Percentiles rank a stretch among this genome's conserved stretches.
These are phyloP conservation scores for Boletus hoseneyae DNA, from an alignment of 1,284 basidiomycete genomes.

Conservation along the genomic window DNA sequence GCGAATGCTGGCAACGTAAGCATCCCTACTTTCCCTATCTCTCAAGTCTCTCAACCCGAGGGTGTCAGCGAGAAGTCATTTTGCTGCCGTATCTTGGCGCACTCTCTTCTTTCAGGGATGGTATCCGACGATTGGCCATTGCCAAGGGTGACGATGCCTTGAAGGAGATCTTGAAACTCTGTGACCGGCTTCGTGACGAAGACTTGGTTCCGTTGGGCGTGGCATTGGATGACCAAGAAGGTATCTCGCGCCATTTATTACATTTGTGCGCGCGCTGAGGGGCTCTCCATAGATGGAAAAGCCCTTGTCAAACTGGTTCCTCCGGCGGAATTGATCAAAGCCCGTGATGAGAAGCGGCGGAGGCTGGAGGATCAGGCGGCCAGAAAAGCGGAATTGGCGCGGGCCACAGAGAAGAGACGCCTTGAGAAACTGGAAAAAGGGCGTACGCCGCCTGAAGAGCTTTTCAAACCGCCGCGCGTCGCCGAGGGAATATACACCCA, in stretches of 20 bases:
- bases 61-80: slow-evolving; percentile 63
- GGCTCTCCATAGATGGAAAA: slow-evolving; percentile 66
- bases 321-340: slow-evolving; percentile 77
- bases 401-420: slow-evolving; percentile 75
- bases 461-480: slow-evolving; percentile 85
- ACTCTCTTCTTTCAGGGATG: slow-evolving; percentile 90
- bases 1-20: slow-evolving; percentile 54
- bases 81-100: slow-evolving; percentile 88
- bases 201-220: slow-evolving; percentile 93
- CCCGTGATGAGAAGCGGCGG: slow-evolving; percentile 88
- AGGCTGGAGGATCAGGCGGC: slow-evolving; percentile 73
- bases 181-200: slow-evolving; percentile 86
- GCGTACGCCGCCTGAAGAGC: slow-evolving; percentile 65
- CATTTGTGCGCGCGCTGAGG: not conserved
- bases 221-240: slow-evolving; percentile 95
- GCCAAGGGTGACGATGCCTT: slow-evolving; percentile 59
- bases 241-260: slow-evolving; percentile 36
- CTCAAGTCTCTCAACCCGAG: slow-evolving; percentile 29
- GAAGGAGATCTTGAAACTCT: slow-evolving; percentile 79
- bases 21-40: slow-evolving; percentile 21
- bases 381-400: slow-evolving; percentile 74
- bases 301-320: slow-evolving; percentile 93
- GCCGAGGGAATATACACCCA: slow-evolving; percentile 65
- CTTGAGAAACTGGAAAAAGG: slow-evolving; percentile 86
- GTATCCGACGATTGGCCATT: slow-evolving; percentile 83